Percentiles rank a stretch among this genome's conserved stretches.
phyloP scores from a whole-genome alignment of 1,284 basidiomycete genomes.

The Chalciporus sp. region DNA sequence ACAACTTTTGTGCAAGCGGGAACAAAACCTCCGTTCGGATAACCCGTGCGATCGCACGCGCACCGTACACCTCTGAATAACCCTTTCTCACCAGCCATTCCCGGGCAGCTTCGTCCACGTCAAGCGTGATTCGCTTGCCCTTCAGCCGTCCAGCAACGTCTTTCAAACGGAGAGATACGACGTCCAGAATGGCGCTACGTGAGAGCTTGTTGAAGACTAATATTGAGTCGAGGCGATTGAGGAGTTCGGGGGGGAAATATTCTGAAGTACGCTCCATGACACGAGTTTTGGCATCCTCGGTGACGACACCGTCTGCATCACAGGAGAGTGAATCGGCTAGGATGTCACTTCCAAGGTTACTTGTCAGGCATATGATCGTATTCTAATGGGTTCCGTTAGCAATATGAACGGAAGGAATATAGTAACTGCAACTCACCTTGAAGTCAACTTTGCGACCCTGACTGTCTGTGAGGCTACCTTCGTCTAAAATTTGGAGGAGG shows the following conservation, averaged over 20 bases:
- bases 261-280: conserved; percentile 79
- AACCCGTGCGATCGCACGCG: conserved; percentile 81
- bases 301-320: conserved; percentile 68
- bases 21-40: conserved; percentile 78
- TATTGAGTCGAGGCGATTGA: conserved; percentile 88
- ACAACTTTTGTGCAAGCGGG: conserved; percentile 74
- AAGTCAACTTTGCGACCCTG: conserved; percentile 81
- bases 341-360: conserved; percentile 66
- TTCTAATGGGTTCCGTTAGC: conserved; percentile 27
- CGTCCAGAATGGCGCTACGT: conserved; percentile 68
- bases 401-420: not conserved
- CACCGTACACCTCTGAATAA: conserved; percentile 87
- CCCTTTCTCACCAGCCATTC: conserved; percentile 81
- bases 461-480: conserved; percentile 87
- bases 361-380: conserved; percentile 43
- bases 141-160: conserved; percentile 75
- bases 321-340: conserved; percentile 73
- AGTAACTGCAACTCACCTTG: conserved; percentile 47
- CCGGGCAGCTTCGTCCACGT: conserved; percentile 66
- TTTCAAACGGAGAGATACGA: conserved; percentile 75
- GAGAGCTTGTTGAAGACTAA: conserved; percentile 91
- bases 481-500: conserved; percentile 90
- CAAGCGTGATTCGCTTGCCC: conserved; percentile 68
- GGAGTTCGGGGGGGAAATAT: conserved; percentile 88
- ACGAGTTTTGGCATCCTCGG: conserved; percentile 58